Evolutionary conservation across 148 eudicot genomes (phyloP).

Genomic region (Rhododendron mucronatum): DNA sequence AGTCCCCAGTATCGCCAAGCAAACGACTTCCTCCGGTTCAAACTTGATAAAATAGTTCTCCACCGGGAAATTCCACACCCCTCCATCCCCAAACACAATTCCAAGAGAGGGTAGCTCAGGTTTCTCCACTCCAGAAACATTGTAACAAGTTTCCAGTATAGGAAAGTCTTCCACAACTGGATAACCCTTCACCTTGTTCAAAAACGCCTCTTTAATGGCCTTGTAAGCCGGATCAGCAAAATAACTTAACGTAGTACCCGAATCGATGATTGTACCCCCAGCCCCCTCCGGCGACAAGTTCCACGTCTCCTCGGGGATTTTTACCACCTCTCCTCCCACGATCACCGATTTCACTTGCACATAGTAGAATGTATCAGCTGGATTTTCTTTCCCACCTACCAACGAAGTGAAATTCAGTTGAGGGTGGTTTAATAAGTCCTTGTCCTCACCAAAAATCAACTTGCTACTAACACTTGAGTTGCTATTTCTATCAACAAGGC

Average conservation of each 20-base stretch:
- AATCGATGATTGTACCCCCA: slow-evolving; percentile 92
- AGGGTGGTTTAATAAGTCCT: slow-evolving; percentile 48
- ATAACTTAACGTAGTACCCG: slow-evolving; percentile 86
- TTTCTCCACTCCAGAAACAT: slow-evolving; percentile 57
- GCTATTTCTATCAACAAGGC: slow-evolving; percentile 78
- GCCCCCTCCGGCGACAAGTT: slow-evolving; percentile 44
- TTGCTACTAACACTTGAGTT: slow-evolving; percentile 79
- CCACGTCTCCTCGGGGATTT: slow-evolving; percentile 72
- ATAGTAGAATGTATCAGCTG: slow-evolving; percentile 78
- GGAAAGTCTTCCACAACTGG: slow-evolving; percentile 59
- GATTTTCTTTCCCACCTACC: slow-evolving; percentile 46
- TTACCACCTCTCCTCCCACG: slow-evolving; percentile 56
- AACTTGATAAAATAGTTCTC: slow-evolving; percentile 80
- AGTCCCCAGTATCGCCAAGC: slow-evolving; percentile 71
- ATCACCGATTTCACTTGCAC: slow-evolving; percentile 53
- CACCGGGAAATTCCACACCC: slow-evolving; percentile 75
- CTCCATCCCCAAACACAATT: slow-evolving; percentile 71
- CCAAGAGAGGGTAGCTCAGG: slow-evolving; percentile 61
- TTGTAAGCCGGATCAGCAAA: slow-evolving; percentile 72
- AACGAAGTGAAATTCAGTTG: slow-evolving; percentile 63
- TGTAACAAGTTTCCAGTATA: slow-evolving; percentile 71
- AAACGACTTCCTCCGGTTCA: slow-evolving; percentile 61
- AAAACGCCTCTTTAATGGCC: slow-evolving; percentile 61
- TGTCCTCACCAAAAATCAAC: slow-evolving; percentile 84
- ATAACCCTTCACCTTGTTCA: slow-evolving; percentile 43